These are phyloP conservation scores for Gleditsia sinensis DNA, from an alignment of 306 rosid species.

Conservation along the genomic window DNA sequence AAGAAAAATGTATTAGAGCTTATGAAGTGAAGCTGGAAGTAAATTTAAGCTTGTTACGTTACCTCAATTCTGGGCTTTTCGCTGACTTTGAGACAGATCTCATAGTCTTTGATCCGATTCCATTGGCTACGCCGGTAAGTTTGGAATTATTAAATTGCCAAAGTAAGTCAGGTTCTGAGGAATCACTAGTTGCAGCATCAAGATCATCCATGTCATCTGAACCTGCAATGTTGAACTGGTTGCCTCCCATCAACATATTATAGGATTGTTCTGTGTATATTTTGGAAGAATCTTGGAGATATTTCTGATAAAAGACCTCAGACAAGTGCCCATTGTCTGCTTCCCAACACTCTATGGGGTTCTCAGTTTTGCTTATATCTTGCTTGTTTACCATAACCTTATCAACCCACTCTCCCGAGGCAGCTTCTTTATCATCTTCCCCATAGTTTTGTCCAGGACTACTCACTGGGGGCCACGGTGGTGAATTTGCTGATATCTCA, in stretches of 20 bases:
- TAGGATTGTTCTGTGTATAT: conserved; percentile 62
- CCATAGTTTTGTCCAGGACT: conserved; percentile 59
- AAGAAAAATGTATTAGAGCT: no score
- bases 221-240: conserved; percentile 55
- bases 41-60: not conserved
- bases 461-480: conserved; percentile 87
- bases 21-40: not conserved
- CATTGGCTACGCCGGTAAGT: conserved; percentile 53
- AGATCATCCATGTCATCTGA: conserved; percentile 79
- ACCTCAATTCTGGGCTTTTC: conserved; percentile 81
- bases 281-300: conserved; percentile 79
- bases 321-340: conserved; percentile 64
- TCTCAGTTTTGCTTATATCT: conserved; percentile 61
- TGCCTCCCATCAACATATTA: conserved; percentile 63
- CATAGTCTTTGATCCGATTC: conserved; percentile 55
- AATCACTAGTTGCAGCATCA: conserved; percentile 93
- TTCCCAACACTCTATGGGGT: conserved; percentile 74
- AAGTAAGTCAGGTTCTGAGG: conserved; percentile 89
- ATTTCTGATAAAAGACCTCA: conserved; percentile 76
- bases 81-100: conserved; percentile 47
- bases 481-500: conserved; percentile 76
- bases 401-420: conserved; percentile 88
- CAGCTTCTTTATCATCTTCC: conserved; percentile 77
- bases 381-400: conserved; percentile 96
- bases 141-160: conserved; percentile 88